Percentiles rank a stretch among this genome's conserved stretches.
Conservation (phyloP, 306 rosid species). For the Prunus fruticosa region DNA sequence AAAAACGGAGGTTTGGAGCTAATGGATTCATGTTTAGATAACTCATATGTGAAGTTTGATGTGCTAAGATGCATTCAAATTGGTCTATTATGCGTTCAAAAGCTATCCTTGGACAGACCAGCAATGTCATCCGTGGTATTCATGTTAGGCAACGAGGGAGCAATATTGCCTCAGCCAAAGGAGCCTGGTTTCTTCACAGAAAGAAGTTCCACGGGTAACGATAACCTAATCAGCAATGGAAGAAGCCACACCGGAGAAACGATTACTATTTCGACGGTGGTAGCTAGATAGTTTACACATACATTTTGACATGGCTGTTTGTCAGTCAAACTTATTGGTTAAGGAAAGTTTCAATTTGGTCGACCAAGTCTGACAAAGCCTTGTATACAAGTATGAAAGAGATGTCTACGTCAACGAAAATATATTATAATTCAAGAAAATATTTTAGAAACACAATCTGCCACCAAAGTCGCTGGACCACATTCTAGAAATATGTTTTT, state of each 20-base stretch:
- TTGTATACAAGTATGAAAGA: too few species aligned
- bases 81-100: constrained; percentile 24
- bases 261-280: background rate
- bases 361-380: too few species aligned
- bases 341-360: too few species aligned
- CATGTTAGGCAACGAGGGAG: constrained; percentile 20
- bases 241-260: background rate
- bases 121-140: constrained; percentile 19
- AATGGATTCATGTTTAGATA: background rate
- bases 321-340: too few species aligned
- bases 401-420: too few species aligned
- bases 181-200: constrained; percentile 26
- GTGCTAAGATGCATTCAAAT: constrained; percentile 23
- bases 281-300: background rate
- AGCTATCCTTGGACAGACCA: constrained; percentile 14
- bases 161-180: constrained; percentile 20
- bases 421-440: too few species aligned
- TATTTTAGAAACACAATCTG: too few species aligned
- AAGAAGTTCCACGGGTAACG: constrained; percentile 7
- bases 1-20: constrained; percentile 3
- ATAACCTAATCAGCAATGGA: background rate
- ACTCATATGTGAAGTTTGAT: background rate
- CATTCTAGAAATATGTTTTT: too few species aligned
- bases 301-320: too few species aligned
- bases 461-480: too few species aligned